Percentiles rank a stretch among this genome's conserved stretches.
Evolutionary conservation across 805 yeast genomes (phyloP).

Genomic region (Saccharomyces jurei): DNA sequence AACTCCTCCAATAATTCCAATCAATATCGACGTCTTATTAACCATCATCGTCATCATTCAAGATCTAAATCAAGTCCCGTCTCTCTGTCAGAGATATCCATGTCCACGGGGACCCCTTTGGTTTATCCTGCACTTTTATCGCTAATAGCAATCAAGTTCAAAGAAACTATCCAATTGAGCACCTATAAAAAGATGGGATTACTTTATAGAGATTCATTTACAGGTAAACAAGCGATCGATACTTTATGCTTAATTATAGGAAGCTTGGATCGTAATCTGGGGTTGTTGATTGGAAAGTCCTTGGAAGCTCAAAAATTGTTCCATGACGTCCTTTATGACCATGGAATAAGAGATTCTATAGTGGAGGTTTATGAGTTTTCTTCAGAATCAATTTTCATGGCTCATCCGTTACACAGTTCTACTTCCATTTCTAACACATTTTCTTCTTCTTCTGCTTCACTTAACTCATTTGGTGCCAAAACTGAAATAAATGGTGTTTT

Average conservation of each 20-base stretch:
- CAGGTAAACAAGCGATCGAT: conserved; percentile 91
- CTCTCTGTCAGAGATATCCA: background rate
- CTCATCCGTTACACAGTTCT: conserved; percentile 17
- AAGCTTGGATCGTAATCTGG: conserved; percentile 86
- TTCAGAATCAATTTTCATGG: conserved; percentile 31
- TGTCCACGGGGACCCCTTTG: conserved; percentile 35
- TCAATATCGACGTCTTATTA: conserved; percentile 1
- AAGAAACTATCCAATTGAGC: conserved; percentile 61
- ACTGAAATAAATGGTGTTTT: conserved; percentile 76
- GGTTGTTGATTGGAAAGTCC: conserved; percentile 80
- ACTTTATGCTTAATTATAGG: conserved; percentile 76
- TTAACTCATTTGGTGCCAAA: background rate
- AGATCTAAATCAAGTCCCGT: background rate
- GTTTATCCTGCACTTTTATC: conserved; percentile 89
- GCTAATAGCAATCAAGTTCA: conserved; percentile 71
- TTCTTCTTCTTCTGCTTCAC: conserved; percentile 1
- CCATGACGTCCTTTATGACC: conserved; percentile 93
- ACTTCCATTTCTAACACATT: background rate
- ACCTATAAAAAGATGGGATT: conserved; percentile 88
- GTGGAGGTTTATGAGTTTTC: conserved; percentile 83
- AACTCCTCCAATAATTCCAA: conserved; percentile 7
- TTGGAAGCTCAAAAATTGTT: conserved; percentile 90
- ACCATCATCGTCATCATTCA: background rate
- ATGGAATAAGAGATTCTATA: conserved; percentile 77
- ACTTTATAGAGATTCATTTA: conserved; percentile 85